Conservation (phyloP, 805 yeast genomes). For the Teunomyces aglyptinius region DNA sequence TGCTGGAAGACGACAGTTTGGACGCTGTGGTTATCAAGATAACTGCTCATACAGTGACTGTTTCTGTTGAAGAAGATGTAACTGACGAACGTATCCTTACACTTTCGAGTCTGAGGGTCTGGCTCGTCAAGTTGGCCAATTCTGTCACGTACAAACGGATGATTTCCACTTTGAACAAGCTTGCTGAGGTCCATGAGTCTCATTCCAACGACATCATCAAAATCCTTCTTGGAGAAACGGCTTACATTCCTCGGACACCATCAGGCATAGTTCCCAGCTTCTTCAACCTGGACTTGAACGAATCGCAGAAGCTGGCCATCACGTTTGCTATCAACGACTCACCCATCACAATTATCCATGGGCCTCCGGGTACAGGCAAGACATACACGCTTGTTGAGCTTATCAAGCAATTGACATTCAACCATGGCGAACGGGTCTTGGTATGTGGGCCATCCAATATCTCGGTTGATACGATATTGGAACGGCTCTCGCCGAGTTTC, state of each 20-base stretch:
- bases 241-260: constrained; percentile 17
- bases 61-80: constrained; percentile 60
- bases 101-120: constrained; percentile 48
- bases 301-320: constrained; percentile 74
- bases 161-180: constrained; percentile 71
- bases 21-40: constrained; percentile 69
- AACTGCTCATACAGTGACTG: constrained; percentile 44
- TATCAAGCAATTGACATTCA: constrained; percentile 63
- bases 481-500: constrained; percentile 52
- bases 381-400: constrained; percentile 84
- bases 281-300: constrained; percentile 50
- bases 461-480: constrained; percentile 87
- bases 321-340: constrained; percentile 54
- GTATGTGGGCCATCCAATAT: constrained; percentile 95
- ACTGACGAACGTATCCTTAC: constrained; percentile 46
- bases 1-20: constrained; percentile 26
- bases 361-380: constrained; percentile 82
- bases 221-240: constrained; percentile 45
- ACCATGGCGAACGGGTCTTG: constrained; percentile 51
- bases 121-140: constrained; percentile 68
- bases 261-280: constrained; percentile 17
- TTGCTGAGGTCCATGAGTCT: constrained; percentile 47
- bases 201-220: constrained; percentile 35
- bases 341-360: constrained; percentile 65
- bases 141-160: constrained; percentile 74